Evolutionary conservation across 495 filamentous ascomycete species (phyloP).

Genomic region (Penicillium herquei): DNA sequence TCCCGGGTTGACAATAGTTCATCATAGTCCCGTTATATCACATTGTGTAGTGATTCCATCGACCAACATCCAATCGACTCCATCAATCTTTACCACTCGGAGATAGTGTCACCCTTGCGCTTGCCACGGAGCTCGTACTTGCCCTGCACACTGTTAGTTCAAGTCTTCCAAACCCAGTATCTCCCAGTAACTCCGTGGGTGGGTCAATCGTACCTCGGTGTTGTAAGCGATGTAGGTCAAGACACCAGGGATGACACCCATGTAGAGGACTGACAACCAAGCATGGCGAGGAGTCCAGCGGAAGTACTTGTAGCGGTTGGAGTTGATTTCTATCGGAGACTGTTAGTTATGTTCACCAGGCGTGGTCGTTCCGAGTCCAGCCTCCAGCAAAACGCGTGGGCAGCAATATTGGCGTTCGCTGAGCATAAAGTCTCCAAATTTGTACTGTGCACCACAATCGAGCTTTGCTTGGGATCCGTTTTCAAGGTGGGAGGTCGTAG

Average conservation of each 20-base stretch:
- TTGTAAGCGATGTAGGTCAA: constrained; percentile 69
- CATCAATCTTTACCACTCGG: constrained; percentile 59
- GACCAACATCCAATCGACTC: constrained; percentile 4
- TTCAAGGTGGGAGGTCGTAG: constrained; percentile 3
- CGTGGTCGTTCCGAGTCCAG: not conserved
- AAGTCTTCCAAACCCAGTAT: not conserved
- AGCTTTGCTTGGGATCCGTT: not conserved
- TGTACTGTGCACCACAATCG: not conserved
- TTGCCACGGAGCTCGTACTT: constrained; percentile 85
- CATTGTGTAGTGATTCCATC: not conserved
- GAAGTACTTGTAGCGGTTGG: constrained; percentile 93
- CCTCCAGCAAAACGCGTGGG: not conserved
- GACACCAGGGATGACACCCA: constrained; percentile 63
- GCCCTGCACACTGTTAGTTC: constrained; percentile 55
- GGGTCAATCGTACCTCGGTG: constrained; percentile 68
- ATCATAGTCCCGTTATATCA: not conserved
- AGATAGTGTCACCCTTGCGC: constrained; percentile 74
- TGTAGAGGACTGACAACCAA: constrained; percentile 71
- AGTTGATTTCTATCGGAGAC: constrained; percentile 64
- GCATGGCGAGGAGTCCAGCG: constrained; percentile 84
- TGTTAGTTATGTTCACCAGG: constrained; percentile 16
- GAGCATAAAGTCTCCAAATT: not conserved
- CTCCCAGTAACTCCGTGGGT: too few relatives aligned
- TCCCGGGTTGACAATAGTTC: not conserved
- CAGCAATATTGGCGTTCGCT: not conserved